Conservation (phyloP, 2,329 filamentous ascomycete genomes). For the Pezicula radicicola region DNA sequence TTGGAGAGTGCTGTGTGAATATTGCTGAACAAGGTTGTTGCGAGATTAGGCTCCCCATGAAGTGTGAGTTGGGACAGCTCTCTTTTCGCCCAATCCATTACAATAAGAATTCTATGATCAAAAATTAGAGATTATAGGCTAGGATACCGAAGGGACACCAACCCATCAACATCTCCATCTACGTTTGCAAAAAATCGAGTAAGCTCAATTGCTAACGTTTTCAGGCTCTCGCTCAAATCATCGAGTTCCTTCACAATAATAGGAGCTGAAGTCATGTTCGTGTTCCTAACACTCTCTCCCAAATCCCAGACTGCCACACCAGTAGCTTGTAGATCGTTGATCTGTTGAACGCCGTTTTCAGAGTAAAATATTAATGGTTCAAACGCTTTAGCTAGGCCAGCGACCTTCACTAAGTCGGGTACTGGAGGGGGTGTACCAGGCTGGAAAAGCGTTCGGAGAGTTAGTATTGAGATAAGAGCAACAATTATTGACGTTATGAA, state of each 20-base stretch:
- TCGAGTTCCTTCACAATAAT: conserved; percentile 86
- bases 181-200: conserved; percentile 92
- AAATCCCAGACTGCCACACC: conserved; percentile 94
- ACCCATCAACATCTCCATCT: conserved; percentile 87
- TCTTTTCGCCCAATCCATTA: conserved; percentile 94
- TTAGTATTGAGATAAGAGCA: conserved; percentile 60
- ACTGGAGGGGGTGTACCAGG: conserved; percentile 65
- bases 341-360: conserved; percentile 81
- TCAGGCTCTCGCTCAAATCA: conserved; percentile 80
- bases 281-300: conserved; percentile 81
- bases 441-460: conserved; percentile 64
- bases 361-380: conserved; percentile 95
- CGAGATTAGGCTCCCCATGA: conserved; percentile 56
- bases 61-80: conserved; percentile 71
- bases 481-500: conserved; percentile 60
- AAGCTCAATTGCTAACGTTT: conserved; percentile 78
- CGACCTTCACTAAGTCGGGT: conserved; percentile 87
- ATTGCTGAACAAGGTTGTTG: conserved; percentile 67
- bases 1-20: conserved; percentile 73
- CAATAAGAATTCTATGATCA: conserved; percentile 69
- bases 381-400: conserved; percentile 83
- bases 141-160: conserved; percentile 25
- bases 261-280: conserved; percentile 86
- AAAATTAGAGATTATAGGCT: conserved; percentile 16
- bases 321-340: conserved; percentile 84